Conservation (phyloP, 768 basidiomycete genomes). For the Amanita rubescens region DNA sequence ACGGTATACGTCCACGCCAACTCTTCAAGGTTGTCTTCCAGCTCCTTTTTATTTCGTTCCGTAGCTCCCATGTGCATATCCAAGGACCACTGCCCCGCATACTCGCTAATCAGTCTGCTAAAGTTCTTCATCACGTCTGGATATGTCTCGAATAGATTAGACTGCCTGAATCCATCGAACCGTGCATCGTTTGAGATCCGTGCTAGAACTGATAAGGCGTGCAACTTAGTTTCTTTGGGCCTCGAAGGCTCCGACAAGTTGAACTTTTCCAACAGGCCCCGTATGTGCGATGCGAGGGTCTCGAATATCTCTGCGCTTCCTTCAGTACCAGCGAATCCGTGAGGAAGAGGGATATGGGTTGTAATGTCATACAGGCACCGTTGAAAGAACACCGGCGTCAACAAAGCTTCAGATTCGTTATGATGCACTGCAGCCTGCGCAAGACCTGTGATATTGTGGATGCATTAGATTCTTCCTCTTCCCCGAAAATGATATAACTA, state of each 20-base stretch:
- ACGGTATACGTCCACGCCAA: conserved; percentile 39
- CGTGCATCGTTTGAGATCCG: conserved; percentile 36
- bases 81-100: conserved; percentile 19
- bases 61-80: conserved; percentile 3
- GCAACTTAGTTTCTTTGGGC: conserved; percentile 12
- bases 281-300: background rate
- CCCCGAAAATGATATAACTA: conserved; percentile 10
- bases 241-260: background rate
- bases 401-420: background rate
- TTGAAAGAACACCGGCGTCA: background rate
- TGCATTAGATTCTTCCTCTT: background rate
- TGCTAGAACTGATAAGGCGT: conserved; percentile 38
- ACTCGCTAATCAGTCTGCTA: conserved; percentile 25
- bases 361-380: background rate
- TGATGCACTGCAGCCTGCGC: conserved; percentile 5
- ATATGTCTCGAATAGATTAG: conserved; percentile 12
- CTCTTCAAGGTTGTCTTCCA: conserved; percentile 44
- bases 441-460: background rate
- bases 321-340: background rate
- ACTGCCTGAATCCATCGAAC: conserved; percentile 12
- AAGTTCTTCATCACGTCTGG: conserved; percentile 21
- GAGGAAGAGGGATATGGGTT: background rate
- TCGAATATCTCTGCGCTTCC: background rate
- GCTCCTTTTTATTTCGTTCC: conserved; percentile 14
- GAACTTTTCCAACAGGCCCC: background rate